A percentile compares a stretch with the other conserved stretches of the same genome.
These are phyloP conservation scores for Drechslerella dactyloides DNA, from an alignment of 2,329 filamentous ascomycete species.

Conservation along the genomic window DNA sequence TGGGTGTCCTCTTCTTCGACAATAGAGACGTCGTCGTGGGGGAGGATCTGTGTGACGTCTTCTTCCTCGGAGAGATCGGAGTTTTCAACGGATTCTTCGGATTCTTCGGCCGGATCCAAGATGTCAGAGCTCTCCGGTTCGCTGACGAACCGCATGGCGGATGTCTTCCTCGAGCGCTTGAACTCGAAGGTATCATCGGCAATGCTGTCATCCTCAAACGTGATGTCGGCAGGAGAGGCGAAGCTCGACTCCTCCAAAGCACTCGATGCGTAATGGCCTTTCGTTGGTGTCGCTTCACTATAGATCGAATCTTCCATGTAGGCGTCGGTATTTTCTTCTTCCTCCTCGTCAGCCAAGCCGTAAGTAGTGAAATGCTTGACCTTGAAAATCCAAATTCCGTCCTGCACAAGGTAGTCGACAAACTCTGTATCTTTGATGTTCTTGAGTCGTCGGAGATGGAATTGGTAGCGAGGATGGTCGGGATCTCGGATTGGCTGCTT, in stretches of 20 bases:
- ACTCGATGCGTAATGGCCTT: slow-evolving; percentile 52
- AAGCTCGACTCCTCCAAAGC: slow-evolving; percentile 42
- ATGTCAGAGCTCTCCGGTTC: slow-evolving; percentile 61
- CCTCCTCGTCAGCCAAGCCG: slow-evolving; percentile 75
- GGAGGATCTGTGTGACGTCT: slow-evolving; percentile 46
- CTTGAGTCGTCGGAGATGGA: slow-evolving; percentile 82
- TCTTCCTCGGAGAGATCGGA: slow-evolving; percentile 46
- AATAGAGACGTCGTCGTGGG: slow-evolving; percentile 69
- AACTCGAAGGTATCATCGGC: slow-evolving; percentile 66
- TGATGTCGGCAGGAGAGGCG: slow-evolving; percentile 54
- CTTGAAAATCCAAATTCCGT: slow-evolving; percentile 85
- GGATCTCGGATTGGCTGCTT: slow-evolving; percentile 59
- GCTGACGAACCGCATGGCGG: slow-evolving; percentile 62
- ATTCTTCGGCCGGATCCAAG: slow-evolving; percentile 57
- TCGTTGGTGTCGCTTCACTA: slow-evolving; percentile 50
- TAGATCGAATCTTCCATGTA: slow-evolving; percentile 46
- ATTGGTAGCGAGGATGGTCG: slow-evolving; percentile 69
- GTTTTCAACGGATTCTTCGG: slow-evolving; percentile 39
- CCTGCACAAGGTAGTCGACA: slow-evolving; percentile 76
- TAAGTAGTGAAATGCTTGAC: slow-evolving; percentile 99
- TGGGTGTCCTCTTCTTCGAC: slow-evolving; percentile 60
- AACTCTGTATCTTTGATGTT: slow-evolving; percentile 81
- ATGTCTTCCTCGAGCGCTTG: slow-evolving; percentile 58
- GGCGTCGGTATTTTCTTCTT: slow-evolving; percentile 67
- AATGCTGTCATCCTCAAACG: slow-evolving; percentile 50